These are phyloP conservation scores for Escallonia rubra DNA, from an alignment of 129 eudicot species.

Conservation along the genomic window DNA sequence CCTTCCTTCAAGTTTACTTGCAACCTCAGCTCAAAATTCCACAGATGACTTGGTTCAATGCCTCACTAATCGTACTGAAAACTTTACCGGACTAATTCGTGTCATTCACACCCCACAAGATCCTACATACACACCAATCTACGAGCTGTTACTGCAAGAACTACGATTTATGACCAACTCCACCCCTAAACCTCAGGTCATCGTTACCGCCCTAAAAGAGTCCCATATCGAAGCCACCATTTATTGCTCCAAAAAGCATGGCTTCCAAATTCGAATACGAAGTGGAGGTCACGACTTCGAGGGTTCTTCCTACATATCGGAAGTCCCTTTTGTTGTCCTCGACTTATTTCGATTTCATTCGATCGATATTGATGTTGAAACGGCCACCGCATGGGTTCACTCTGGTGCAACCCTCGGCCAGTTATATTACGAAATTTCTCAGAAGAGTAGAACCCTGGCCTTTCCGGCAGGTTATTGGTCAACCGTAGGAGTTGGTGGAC, in stretches of 20 bases:
- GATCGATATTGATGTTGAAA: constrained; percentile 36
- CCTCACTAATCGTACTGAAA: no score
- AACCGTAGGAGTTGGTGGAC: constrained; percentile 79
- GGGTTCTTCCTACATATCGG: constrained; percentile 47
- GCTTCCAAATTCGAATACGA: constrained; percentile 42
- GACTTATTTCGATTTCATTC: constrained; percentile 58
- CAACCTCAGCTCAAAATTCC: no score
- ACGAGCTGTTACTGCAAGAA: constrained; percentile 19
- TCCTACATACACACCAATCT: neutral
- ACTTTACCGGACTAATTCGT: no score
- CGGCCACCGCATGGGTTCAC: constrained; percentile 57
- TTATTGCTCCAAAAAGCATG: constrained; percentile 39
- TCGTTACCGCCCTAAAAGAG: constrained; percentile 45
- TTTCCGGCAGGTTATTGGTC: constrained; percentile 68
- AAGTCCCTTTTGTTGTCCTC: constrained; percentile 39
- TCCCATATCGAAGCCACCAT: constrained; percentile 56
- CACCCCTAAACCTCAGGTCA: constrained; percentile 45
- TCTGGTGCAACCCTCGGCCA: constrained; percentile 58
- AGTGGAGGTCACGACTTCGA: constrained; percentile 75
- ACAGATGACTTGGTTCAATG: no score
- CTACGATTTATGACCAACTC: constrained; percentile 48
- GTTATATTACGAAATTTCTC: constrained; percentile 54
- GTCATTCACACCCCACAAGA: neutral
- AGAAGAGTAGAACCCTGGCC: constrained; percentile 57
- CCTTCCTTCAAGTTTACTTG: no score